Percentiles rank a stretch among this genome's conserved stretches.
Conservation (phyloP, 768 basidiomycete species). For the Boletus bicolor region DNA sequence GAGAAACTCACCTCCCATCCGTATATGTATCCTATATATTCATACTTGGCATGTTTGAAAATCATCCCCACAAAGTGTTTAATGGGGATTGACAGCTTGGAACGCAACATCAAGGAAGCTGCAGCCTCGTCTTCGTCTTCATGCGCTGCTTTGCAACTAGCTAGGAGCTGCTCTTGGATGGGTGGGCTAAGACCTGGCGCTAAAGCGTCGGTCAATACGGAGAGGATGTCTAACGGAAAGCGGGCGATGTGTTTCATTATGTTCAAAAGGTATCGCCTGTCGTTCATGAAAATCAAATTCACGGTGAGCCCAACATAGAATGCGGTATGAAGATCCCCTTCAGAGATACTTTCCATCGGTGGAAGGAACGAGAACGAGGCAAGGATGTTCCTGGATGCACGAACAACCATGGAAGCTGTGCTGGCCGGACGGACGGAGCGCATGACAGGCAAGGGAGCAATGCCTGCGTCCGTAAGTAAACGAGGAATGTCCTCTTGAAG, state of each 20-base stretch:
- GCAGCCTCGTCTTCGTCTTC: slow-evolving; percentile 32
- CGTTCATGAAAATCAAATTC: slow-evolving; percentile 36
- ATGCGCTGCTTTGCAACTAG: slow-evolving; percentile 30
- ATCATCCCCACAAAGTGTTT: slow-evolving; percentile 50
- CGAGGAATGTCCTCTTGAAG: slow-evolving; percentile 35
- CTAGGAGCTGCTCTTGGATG: slow-evolving; percentile 27
- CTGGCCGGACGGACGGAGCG: slow-evolving; percentile 29
- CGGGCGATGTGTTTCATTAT: slow-evolving; percentile 33
- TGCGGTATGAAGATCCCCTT: slow-evolving; percentile 35
- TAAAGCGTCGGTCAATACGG: slow-evolving; percentile 40
- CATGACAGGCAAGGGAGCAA: slow-evolving; percentile 16
- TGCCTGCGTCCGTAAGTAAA: slow-evolving; percentile 27
- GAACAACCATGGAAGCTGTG: slow-evolving; percentile 38
- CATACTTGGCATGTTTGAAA: slow-evolving; percentile 39
- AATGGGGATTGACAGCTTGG: slow-evolving; percentile 23
- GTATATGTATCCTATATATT: slow-evolving; percentile 43
- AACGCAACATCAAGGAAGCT: slow-evolving; percentile 26
- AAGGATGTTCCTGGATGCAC: slow-evolving; percentile 40
- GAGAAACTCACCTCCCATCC: slow-evolving; percentile 46
- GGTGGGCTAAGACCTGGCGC: slow-evolving; percentile 31
- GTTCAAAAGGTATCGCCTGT: slow-evolving; percentile 31
- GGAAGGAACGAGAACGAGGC: slow-evolving; percentile 28
- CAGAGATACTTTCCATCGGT: slow-evolving; percentile 21
- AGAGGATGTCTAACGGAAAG: slow-evolving; percentile 42
- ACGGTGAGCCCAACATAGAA: slow-evolving; percentile 37